phyloP scores from a whole-genome alignment of 2,329 filamentous ascomycete species.

The Teratosphaeria epicoccoides region DNA sequence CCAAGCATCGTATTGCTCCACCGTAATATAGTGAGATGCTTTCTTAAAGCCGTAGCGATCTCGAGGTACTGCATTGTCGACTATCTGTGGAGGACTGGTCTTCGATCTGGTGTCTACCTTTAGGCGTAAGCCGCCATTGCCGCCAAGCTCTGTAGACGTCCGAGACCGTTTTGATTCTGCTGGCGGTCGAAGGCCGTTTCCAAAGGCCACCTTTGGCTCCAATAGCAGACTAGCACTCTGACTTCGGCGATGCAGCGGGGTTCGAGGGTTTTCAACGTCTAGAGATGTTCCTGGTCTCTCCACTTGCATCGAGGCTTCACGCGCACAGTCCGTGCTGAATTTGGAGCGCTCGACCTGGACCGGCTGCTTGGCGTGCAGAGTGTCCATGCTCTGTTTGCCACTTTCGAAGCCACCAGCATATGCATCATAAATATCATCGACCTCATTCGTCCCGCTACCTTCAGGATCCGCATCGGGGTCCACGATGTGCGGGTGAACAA shows the following conservation, averaged over 20 bases:
- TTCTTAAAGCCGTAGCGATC: constrained; percentile 93
- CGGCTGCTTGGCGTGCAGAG: constrained; percentile 11
- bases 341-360: constrained; percentile 10
- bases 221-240: constrained; percentile 24
- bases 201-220: constrained; percentile 8
- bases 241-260: constrained; percentile 20
- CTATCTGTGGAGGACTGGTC: neutral
- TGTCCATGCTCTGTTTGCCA: constrained; percentile 24
- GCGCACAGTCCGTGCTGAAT: constrained; percentile 13
- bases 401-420: constrained; percentile 47
- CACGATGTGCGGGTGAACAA: constrained; percentile 47
- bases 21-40: constrained; percentile 64
- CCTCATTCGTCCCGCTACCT: constrained; percentile 45
- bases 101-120: neutral
- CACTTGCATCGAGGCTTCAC: constrained; percentile 2
- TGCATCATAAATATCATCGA: constrained; percentile 45
- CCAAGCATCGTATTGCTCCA: constrained; percentile 75
- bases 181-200: constrained; percentile 4
- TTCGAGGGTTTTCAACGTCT: neutral
- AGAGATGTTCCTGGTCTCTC: constrained; percentile 8
- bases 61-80: constrained; percentile 35
- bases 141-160: constrained; percentile 1
- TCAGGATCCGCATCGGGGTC: constrained; percentile 29
- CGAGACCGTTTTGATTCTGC: neutral
- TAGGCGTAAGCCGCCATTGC: neutral